phyloP scores from a whole-genome alignment of 2,329 filamentous ascomycete species.

The Pestalotiopsis sp. region DNA sequence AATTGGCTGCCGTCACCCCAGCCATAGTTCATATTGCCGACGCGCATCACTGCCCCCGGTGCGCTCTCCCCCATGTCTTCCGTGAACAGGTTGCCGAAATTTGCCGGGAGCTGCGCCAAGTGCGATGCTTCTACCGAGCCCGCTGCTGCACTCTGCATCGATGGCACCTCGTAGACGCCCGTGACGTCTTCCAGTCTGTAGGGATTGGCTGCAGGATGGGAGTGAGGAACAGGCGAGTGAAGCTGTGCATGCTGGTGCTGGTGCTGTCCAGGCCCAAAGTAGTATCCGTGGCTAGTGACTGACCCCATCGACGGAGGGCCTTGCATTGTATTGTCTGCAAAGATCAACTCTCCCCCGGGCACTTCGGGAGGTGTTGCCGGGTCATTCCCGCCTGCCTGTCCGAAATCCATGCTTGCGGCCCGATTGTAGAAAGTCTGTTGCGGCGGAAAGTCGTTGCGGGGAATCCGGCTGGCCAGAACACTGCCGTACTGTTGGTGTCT shows the following conservation, averaged over 20 bases:
- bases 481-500: conserved; percentile 15
- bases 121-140: conserved; percentile 13
- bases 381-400: conserved; percentile 10
- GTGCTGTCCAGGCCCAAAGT: conserved; percentile 12
- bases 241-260: conserved; percentile 7
- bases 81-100: conserved; percentile 16
- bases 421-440: conserved; percentile 3
- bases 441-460: not conserved
- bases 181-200: conserved; percentile 22
- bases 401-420: conserved; percentile 13
- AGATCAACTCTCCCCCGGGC: conserved; percentile 15
- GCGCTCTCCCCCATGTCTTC: not conserved
- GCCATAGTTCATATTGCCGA: conserved; percentile 2
- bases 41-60: not conserved
- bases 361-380: conserved; percentile 18
- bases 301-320: conserved; percentile 9
- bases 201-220: conserved; percentile 3
- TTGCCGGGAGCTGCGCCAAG: conserved; percentile 12
- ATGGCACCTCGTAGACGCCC: conserved; percentile 21
- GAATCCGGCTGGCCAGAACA: conserved; percentile 11
- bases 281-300: conserved; percentile 17
- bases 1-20: conserved; percentile 10
- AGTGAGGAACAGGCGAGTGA: conserved; percentile 13
- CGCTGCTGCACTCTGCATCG: not conserved
- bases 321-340: conserved; percentile 17